These are phyloP conservation scores for Tetracladium maxilliforme DNA, from an alignment of 2,329 filamentous ascomycete genomes.

Conservation along the genomic window DNA sequence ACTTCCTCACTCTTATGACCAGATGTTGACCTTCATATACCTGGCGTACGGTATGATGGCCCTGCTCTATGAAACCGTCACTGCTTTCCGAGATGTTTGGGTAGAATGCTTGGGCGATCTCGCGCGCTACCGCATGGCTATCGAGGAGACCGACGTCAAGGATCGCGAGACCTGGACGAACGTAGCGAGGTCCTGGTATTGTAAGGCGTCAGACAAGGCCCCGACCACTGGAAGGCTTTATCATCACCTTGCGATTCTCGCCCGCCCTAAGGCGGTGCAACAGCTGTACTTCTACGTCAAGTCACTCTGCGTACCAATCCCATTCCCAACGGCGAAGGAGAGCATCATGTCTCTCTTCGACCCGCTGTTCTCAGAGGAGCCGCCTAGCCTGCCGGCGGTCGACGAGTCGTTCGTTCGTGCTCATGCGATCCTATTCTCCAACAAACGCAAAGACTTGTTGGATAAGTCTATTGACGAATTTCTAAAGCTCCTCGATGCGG, in stretches of 20 bases:
- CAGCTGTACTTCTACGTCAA: conserved; percentile 63
- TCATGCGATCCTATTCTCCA: conserved; percentile 49
- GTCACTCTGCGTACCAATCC: conserved; percentile 50
- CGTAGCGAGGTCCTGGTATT: conserved; percentile 74
- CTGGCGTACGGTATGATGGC: conserved; percentile 84
- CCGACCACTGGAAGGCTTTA: conserved; percentile 69
- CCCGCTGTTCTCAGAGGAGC: conserved; percentile 28
- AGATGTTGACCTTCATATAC: conserved; percentile 87
- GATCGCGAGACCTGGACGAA: conserved; percentile 72
- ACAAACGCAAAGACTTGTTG: conserved; percentile 29
- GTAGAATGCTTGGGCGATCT: conserved; percentile 86
- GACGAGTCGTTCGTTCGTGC: conserved; percentile 48
- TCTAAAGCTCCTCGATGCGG: conserved; percentile 33
- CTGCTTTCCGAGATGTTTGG: conserved; percentile 77
- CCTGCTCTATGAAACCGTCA: conserved; percentile 71
- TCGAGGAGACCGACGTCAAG: conserved; percentile 65
- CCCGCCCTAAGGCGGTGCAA: conserved; percentile 51
- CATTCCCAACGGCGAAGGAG: conserved; percentile 53
- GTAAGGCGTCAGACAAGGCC: conserved; percentile 61
- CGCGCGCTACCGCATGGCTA: conserved; percentile 73
- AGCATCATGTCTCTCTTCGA: conserved; percentile 58
- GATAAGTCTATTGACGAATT: conserved; percentile 30
- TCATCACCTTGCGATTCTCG: conserved; percentile 74
- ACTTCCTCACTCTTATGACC: conserved; percentile 63
- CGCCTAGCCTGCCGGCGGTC: conserved; percentile 21